Conservation (phyloP, 2,329 filamentous ascomycete genomes). For the Myrmaecium sp. region DNA sequence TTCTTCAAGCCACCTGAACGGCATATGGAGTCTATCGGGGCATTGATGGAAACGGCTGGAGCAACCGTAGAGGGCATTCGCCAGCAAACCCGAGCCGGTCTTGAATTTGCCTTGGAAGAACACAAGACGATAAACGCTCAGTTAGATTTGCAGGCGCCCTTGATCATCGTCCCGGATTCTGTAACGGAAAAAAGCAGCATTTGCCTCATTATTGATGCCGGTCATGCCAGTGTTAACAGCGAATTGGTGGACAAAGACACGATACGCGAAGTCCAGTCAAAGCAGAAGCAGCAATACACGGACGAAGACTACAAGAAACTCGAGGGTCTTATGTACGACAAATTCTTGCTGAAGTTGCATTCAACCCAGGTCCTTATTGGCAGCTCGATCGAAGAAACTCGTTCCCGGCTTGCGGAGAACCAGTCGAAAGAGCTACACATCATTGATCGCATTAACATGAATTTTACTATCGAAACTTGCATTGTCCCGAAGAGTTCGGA, state of each 20-base stretch:
- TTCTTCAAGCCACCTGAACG: constrained; percentile 95
- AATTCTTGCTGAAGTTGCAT: constrained; percentile 80
- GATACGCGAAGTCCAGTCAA: constrained; percentile 74
- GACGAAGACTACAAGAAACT: constrained; percentile 78
- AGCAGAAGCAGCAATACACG: constrained; percentile 73
- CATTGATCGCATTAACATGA: constrained; percentile 91
- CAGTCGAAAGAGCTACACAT: constrained; percentile 64
- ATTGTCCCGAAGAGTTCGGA: constrained; percentile 95
- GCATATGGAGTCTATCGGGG: constrained; percentile 96
- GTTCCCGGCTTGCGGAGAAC: constrained; percentile 55
- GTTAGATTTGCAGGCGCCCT: constrained; percentile 81
- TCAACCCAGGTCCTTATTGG: constrained; percentile 94
- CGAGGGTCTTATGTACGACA: constrained; percentile 93
- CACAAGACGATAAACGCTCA: constrained; percentile 97
- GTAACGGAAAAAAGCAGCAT: constrained; percentile 66
- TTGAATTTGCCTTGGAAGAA: constrained; percentile 92
- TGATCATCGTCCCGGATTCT: constrained; percentile 91
- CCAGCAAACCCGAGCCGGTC: constrained; percentile 85
- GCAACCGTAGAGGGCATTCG: constrained; percentile 89
- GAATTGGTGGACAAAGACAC: constrained; percentile 87
- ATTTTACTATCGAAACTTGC: constrained; percentile 89
- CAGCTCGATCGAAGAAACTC: constrained; percentile 79
- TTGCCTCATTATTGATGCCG: constrained; percentile 88
- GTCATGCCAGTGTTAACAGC: constrained; percentile 87
- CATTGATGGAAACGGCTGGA: constrained; percentile 86